phyloP scores from a whole-genome alignment of 345 rosid species.

The Lepidium sativum region DNA sequence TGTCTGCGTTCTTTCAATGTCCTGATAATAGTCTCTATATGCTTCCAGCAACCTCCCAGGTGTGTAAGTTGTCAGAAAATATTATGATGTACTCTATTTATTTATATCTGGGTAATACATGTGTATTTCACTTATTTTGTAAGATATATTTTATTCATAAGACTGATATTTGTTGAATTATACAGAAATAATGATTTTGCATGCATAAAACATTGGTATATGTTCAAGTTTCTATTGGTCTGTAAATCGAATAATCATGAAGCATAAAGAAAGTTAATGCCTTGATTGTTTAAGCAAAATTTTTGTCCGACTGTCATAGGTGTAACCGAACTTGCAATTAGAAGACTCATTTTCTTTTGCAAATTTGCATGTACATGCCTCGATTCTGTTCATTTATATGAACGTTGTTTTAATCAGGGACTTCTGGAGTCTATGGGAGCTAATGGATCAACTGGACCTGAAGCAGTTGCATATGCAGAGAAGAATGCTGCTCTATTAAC shows the following conservation, averaged over 20 bases:
- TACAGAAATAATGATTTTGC: not conserved
- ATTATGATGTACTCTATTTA: not conserved
- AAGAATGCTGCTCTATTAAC: conserved; percentile 89
- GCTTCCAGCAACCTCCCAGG: conserved; percentile 96
- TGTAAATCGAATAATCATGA: not conserved
- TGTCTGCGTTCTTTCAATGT: conserved; percentile 71
- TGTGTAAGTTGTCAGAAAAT: conserved; percentile 25
- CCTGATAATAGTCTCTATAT: conserved; percentile 83
- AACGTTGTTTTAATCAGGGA: conserved; percentile 46
- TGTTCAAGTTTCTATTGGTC: not conserved
- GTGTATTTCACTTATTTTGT: not conserved
- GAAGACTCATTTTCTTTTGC: not conserved
- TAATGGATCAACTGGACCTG: conserved; percentile 84
- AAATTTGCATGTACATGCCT: not conserved
- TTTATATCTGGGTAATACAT: not conserved
- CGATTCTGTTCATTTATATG: not conserved
- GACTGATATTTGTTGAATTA: not conserved
- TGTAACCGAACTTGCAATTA: not conserved
- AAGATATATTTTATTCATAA: not conserved
- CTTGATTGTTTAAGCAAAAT: not conserved
- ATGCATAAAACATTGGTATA: not conserved
- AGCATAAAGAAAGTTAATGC: not conserved
- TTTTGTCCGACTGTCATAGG: not conserved
- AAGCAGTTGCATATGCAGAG: conserved; percentile 83
- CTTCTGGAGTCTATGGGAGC: conserved; percentile 86